phyloP scores from a whole-genome alignment of 805 yeast species.

The Candida ficus region DNA sequence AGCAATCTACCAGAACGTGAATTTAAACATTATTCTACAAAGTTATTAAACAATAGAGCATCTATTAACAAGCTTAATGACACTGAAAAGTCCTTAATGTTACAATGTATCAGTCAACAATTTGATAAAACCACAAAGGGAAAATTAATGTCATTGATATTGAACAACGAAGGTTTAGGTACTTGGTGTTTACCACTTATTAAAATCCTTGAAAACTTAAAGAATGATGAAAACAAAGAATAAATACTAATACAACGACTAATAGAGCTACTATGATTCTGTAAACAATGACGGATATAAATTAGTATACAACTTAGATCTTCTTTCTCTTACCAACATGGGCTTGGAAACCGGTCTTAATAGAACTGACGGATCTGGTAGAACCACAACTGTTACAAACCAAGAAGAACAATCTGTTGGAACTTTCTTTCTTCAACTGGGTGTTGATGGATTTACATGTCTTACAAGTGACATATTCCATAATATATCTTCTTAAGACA shows the following conservation, averaged over 20 bases:
- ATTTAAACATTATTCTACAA: conserved; percentile 37
- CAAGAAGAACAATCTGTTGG: conserved; percentile 94
- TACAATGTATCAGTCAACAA: conserved; percentile 24
- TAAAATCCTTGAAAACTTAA: conserved; percentile 41
- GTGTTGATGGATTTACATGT: conserved; percentile 98
- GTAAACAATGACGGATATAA: not conserved
- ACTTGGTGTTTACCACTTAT: conserved; percentile 67
- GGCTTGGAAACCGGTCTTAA: conserved; percentile 99
- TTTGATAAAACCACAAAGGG: conserved; percentile 27
- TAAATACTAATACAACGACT: not conserved
- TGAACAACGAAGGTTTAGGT: conserved; percentile 50
- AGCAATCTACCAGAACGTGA: conserved; percentile 36
- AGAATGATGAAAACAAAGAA: not conserved
- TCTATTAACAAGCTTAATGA: not conserved
- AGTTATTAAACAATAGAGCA: conserved; percentile 23
- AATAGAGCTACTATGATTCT: no score
- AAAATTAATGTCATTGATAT: conserved; percentile 45
- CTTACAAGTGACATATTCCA: conserved; percentile 97
- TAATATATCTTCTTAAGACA: conserved; percentile 90
- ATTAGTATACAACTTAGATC: conserved; percentile 18
- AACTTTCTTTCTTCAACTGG: conserved; percentile 88
- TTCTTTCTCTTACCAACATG: conserved; percentile 88
- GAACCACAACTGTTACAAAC: conserved; percentile 98
- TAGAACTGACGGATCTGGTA: conserved; percentile 92
- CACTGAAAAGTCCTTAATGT: conserved; percentile 12